Base-by-base conservation (phyloP, 495 filamentous ascomycete species). In the Penicillium bovifimosum region DNA sequence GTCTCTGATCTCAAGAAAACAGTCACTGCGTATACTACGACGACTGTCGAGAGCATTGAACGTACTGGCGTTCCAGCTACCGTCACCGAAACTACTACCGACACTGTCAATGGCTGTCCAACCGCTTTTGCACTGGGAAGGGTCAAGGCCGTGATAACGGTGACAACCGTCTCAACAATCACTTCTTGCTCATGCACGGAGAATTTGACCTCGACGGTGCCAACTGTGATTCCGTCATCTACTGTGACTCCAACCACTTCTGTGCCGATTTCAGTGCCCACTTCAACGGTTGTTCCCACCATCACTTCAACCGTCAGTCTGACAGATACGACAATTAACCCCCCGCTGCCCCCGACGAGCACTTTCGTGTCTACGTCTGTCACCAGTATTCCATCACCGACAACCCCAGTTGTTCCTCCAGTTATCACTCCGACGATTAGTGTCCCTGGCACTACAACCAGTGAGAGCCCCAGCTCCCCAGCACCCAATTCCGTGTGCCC, bases 401-500 rank as follows among this genome's bases (percentile, higher is more conserved):
- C n/a, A n/a, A n/a, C n/a, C n/a, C n/a, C n/a, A n/a, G n/a, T 18
- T 8, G 9, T 47, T 8, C 5, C 43, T 8, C 11, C 43, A 20
- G 14, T 17, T 13, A 47, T 5, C 20, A 54, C 58, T 8, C 41
- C 29, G 2, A 56, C 46, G 2, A 36, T 54, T 16, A 64, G 43
- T 13, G 47, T 34, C 5, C 9, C 50, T 9, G 48, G 38, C 5
- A 41, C 38, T 0, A 61, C 46, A 13, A 10, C 38, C 11, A 62
- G 56, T 1, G 20, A 49, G 31, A 54, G 16, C 1, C 24, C 16
- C 28, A 14, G 16, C 6, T 34, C 42, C 18, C 45, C 47, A 4
- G 49, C 56, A n/a, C 61, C 60, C 26, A n/a, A 55, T 27, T 58
- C 59, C 1, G 40, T 67, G 20, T 74, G 71, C 44, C 57, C 71